Evolutionary conservation across 805 yeast genomes (phyloP).

Genomic region (Starmerella davenportii): DNA sequence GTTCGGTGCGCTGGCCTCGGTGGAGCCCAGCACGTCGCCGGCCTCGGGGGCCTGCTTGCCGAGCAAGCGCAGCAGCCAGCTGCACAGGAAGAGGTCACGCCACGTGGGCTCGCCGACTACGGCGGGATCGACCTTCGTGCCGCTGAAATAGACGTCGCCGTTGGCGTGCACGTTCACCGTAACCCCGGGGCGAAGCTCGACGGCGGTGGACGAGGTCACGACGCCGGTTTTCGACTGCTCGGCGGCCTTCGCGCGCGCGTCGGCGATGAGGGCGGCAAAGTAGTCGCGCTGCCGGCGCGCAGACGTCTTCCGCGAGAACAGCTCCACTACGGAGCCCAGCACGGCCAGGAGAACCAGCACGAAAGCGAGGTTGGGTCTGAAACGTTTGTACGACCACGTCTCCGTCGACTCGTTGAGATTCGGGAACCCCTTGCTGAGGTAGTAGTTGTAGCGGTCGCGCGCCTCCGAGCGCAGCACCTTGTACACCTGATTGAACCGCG

Average conservation of each 20-base stretch:
- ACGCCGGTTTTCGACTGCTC: constrained; percentile 17
- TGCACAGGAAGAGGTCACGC: constrained; percentile 21
- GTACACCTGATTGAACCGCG: constrained; percentile 58
- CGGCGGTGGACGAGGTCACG: constrained; percentile 17
- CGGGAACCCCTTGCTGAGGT: constrained; percentile 71
- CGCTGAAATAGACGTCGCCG: constrained; percentile 21
- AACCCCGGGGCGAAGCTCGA: constrained; percentile 19
- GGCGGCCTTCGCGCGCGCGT: constrained; percentile 20
- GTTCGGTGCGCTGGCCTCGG: not conserved
- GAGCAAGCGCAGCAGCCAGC: constrained; percentile 6
- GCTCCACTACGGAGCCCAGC: constrained; percentile 41
- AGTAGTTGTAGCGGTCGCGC: constrained; percentile 68
- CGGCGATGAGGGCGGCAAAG: constrained; percentile 23
- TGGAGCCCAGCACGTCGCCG: not conserved
- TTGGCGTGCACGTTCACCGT: constrained; percentile 22
- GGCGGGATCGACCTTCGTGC: constrained; percentile 18
- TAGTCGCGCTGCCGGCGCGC: constrained; percentile 40
- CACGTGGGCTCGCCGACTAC: constrained; percentile 22
- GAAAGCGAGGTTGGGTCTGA: constrained; percentile 44
- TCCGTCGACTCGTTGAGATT: constrained; percentile 40
- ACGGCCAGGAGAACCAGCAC: constrained; percentile 35
- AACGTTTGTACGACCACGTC: constrained; percentile 44
- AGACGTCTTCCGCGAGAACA: constrained; percentile 34
- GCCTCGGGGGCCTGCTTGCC: constrained; percentile 4
- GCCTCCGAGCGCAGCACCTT: constrained; percentile 44